Evolutionary conservation across 2,329 filamentous ascomycete species (phyloP), one percentile per base, ranked within the genome.

Genomic region (Pseudohalonectria lignicola): DNA sequence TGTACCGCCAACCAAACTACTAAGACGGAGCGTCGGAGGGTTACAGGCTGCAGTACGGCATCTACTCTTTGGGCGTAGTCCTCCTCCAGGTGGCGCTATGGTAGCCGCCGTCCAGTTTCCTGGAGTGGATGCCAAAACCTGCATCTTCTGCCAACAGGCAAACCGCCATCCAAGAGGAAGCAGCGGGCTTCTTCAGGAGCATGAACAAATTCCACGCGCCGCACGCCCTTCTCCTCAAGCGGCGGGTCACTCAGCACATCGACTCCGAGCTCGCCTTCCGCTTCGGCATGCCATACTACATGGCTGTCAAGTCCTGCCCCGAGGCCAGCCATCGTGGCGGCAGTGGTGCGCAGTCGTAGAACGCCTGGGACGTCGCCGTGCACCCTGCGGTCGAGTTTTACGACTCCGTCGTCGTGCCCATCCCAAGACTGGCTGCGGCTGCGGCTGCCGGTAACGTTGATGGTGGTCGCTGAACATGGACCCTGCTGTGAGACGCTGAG

Each of bases 11-110:
- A 34, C 39, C 39, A n/a, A 17, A 18, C 39, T 35, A 35, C 29
- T 34, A 40, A 21, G 36, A 20, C 18, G 36, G 10, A 18, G 36
- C 36, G 2, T 20, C 28, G 9, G 28, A 38, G 36, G 36, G 29
- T 20, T 38, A 38, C 29, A 19, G 29, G 4, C 36, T 38, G 18
- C 28, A 31, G 28, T 40, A 47, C 43, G 62, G 65, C 44, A 56
- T 65, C 19, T 66, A 66, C 52, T 66, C 61, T 40, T 53, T 74
- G 3, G 69, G 69, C 2, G 57, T 71, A 4, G 53, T 72, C 3
- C 55, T 73, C 7, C 56, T 71, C 5, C 68, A 73, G 51, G 65
- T 72, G 30, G 52, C 48, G 0, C 43, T 48, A 40, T 55, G 52
- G 52, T 35, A 40, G 5, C 45, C 47, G 13, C 40, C 53, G 6